A percentile compares a stretch with the other conserved stretches of the same genome.
These are phyloP conservation scores for Pyricularia sp. DNA, from an alignment of 2,329 filamentous ascomycete species.

Conservation along the genomic window DNA sequence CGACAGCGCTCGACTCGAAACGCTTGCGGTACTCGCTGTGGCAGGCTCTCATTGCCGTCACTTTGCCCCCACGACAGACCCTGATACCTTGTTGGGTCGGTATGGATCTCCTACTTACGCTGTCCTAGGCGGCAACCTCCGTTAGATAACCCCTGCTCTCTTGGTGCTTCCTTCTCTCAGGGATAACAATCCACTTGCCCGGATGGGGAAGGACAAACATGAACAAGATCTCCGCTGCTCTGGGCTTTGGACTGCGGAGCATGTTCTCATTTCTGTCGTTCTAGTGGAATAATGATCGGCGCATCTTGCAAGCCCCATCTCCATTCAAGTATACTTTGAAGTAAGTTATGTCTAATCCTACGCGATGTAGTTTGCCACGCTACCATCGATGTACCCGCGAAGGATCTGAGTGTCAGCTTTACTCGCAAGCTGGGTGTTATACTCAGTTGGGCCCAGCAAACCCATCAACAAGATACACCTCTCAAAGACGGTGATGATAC, in stretches of 20 bases:
- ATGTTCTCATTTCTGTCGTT: neutral
- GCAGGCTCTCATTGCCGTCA: neutral
- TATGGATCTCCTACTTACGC: neutral
- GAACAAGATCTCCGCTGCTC: neutral
- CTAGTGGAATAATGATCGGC: neutral
- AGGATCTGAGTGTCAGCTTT: neutral
- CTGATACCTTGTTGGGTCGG: neutral
- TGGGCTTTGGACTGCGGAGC: neutral
- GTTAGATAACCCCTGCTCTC: neutral
- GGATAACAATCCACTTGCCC: neutral
- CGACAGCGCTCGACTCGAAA: neutral
- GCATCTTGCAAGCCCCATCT: neutral
- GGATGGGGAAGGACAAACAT: neutral
- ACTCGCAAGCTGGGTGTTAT: neutral
- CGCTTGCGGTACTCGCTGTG: neutral
- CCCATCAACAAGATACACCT: neutral
- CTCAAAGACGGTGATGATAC: neutral
- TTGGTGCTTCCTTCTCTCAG: neutral
- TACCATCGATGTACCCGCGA: neutral
- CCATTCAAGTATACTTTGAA: too few species aligned
- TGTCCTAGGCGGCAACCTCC: neutral
- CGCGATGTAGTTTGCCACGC: neutral
- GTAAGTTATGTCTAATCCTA: neutral
- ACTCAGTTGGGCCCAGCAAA: neutral
- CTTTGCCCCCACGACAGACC: neutral